Evolutionary conservation across 306 rosid genomes (phyloP), one percentile per base, ranked within the genome.

Genomic region (Vicia villosa): DNA sequence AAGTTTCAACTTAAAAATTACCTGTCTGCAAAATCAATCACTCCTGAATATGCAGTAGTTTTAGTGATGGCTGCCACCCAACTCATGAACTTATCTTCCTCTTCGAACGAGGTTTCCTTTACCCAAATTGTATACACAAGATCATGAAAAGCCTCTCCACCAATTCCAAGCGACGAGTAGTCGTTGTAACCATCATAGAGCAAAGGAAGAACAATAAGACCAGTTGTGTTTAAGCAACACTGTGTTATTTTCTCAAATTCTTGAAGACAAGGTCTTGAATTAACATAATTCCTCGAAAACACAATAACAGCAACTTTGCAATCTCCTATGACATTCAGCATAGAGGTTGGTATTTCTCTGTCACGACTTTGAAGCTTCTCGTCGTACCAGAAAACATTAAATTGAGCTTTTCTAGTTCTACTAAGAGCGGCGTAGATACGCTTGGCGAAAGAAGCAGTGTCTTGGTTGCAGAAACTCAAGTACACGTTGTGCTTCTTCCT

Each of bases 141-240:
- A 14, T 58, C 10, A 20, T 63, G 10, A 51, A 73, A 63, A 4
- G 21, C 55, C n/a, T 63, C 12, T 63, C 70, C 77, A n/a, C 9
- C 6, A 14, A 17, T 45, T 45, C 51, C 51, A 8, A 45, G 2
- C 2, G 51, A 15, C 19, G 51, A 45, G n/a, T 45, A 45, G 20
- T n/a, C 9, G n/a, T 45, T 45, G 51, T 14, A 17, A 45, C 51
- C 51, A 15, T 46, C 51, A 46, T 46, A 46, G 64, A 58, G 17
- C 30, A 70, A 40, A 3, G 77, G 70, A 0, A 73, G 3, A 63
- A 63, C 64, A 10, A 45, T 17, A 10, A 8, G 63, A 49, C 40
- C 21, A 46, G 20, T 1, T 5, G 3, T 2, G 40, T 15, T 19
- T 38, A 13, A 19, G 11, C 13, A 15, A 24, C 49, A 10, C 3